phyloP scores from a whole-genome alignment of 345 rosid genomes.

The Crucihimalaya himalaica region DNA sequence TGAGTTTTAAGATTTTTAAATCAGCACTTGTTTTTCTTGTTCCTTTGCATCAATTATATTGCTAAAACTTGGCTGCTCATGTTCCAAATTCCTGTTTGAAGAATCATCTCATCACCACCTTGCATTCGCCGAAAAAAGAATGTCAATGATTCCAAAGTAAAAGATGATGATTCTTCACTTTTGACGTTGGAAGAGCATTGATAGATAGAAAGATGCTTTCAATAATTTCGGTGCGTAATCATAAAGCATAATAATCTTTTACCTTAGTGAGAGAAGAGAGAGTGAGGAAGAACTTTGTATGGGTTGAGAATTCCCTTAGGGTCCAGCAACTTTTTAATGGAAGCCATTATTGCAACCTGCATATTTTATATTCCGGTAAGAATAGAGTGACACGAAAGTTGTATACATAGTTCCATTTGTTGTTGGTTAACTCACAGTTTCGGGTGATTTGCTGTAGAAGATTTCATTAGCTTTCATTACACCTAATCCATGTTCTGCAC shows the following conservation, averaged over 20 bases:
- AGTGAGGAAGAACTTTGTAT: slow-evolving; percentile 79
- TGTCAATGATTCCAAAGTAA: slow-evolving; percentile 42
- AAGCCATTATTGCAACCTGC: slow-evolving; percentile 78
- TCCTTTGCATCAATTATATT: slow-evolving; percentile 33
- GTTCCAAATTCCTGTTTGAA: slow-evolving; percentile 21
- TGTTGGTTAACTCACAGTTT: slow-evolving; percentile 55
- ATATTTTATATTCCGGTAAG: not conserved
- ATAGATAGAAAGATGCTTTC: slow-evolving; percentile 33
- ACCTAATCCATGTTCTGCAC: slow-evolving; percentile 98
- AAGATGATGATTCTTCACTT: slow-evolving; percentile 41
- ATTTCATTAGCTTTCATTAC: slow-evolving; percentile 89
- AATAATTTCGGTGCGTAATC: slow-evolving; percentile 40
- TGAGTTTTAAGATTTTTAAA: slow-evolving; percentile 7
- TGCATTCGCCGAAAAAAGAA: slow-evolving; percentile 16
- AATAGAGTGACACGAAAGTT: slow-evolving; percentile 1
- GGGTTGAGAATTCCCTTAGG: slow-evolving; percentile 86
- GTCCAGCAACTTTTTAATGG: slow-evolving; percentile 76
- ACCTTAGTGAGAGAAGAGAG: slow-evolving; percentile 37
- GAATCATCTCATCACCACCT: slow-evolving; percentile 40
- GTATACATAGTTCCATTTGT: not conserved
- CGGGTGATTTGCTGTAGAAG: slow-evolving; percentile 75
- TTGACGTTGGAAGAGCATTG: slow-evolving; percentile 40
- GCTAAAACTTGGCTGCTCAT: slow-evolving; percentile 37
- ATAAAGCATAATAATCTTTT: slow-evolving; percentile 33
- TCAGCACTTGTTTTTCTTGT: slow-evolving; percentile 14